A percentile compares a stretch with the other conserved stretches of the same genome.
Conservation (phyloP, 2,329 filamentous ascomycete genomes). For the Colletotrichum incanum region DNA sequence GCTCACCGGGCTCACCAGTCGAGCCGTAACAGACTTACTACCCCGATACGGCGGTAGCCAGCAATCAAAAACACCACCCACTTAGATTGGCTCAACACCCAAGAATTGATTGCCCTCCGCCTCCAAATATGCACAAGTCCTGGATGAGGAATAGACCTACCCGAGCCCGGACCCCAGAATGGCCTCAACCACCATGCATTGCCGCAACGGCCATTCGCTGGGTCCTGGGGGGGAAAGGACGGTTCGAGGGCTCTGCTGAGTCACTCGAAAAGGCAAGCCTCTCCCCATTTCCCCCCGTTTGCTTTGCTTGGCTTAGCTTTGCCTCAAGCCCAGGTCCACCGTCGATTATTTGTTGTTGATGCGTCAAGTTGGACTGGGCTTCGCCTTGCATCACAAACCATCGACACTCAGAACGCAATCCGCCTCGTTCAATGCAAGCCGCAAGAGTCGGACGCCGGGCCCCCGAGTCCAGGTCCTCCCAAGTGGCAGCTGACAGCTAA, state of each 20-base stretch:
- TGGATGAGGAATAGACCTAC: constrained; percentile 1
- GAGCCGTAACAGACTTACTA: not conserved
- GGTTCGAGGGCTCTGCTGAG: constrained; percentile 4
- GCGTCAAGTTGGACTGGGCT: not conserved
- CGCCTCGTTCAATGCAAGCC: constrained; percentile 8
- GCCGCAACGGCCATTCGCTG: constrained; percentile 8
- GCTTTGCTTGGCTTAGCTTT: not conserved
- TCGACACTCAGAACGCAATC: constrained; percentile 11
- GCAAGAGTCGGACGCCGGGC: not conserved
- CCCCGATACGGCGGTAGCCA: not conserved
- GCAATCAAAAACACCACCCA: not conserved
- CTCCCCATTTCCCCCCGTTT: not conserved
- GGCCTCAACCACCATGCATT: constrained; percentile 14
- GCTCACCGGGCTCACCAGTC: not conserved
- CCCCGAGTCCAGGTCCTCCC: not conserved
- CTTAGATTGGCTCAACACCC: not conserved
- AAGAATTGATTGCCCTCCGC: not conserved
- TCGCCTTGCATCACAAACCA: constrained; percentile 1
- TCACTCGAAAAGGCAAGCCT: not conserved
- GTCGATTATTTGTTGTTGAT: not conserved
- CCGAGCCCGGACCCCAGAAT: constrained; percentile 25
- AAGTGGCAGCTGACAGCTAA: constrained; percentile 15
- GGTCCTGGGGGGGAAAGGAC: not conserved
- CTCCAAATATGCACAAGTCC: constrained; percentile 11
- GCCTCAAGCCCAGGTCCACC: not conserved